phyloP scores from a whole-genome alignment of 1,284 basidiomycete genomes.

The Xerocomus nothofagi region DNA sequence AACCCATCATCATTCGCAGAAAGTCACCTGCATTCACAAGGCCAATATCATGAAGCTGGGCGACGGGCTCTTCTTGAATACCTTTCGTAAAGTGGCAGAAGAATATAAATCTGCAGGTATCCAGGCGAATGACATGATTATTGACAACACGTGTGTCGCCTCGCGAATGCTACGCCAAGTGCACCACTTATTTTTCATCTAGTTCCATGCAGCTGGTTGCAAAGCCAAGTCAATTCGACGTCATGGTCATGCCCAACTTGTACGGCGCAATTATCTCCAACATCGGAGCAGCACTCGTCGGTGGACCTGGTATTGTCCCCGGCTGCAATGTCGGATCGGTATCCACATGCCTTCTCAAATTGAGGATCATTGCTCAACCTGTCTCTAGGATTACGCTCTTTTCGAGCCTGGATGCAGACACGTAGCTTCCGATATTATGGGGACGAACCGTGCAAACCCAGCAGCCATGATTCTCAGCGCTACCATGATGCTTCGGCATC shows the following conservation, averaged over 20 bases:
- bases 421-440: constrained; percentile 98
- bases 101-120: constrained; percentile 95
- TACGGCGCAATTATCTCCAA: constrained; percentile 99
- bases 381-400: constrained; percentile 85
- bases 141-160: constrained; percentile 87
- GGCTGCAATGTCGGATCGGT: constrained; percentile 97
- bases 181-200: constrained; percentile 3
- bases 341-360: constrained; percentile 30
- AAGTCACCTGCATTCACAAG: constrained; percentile 99
- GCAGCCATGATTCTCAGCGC: constrained; percentile 97
- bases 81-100: constrained; percentile 94
- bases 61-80: constrained; percentile 99
- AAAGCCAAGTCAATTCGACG: constrained; percentile 94
- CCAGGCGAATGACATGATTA: constrained; percentile 97
- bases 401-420: constrained; percentile 99
- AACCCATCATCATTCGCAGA: constrained; percentile 49
- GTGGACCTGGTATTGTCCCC: constrained; percentile 96
- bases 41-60: constrained; percentile 99
- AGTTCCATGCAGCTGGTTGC: constrained; percentile 99
- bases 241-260: constrained; percentile 98
- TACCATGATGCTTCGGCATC: constrained; percentile 98
- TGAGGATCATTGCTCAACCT: constrained; percentile 5
- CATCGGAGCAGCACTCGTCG: constrained; percentile 97
- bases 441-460: constrained; percentile 96
- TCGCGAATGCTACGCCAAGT: constrained; percentile 5